Evolutionary conservation across 169 alveolate genomes (phyloP), one percentile per base, ranked within the genome.

Genomic region (Toxoplasma gondii): DNA sequence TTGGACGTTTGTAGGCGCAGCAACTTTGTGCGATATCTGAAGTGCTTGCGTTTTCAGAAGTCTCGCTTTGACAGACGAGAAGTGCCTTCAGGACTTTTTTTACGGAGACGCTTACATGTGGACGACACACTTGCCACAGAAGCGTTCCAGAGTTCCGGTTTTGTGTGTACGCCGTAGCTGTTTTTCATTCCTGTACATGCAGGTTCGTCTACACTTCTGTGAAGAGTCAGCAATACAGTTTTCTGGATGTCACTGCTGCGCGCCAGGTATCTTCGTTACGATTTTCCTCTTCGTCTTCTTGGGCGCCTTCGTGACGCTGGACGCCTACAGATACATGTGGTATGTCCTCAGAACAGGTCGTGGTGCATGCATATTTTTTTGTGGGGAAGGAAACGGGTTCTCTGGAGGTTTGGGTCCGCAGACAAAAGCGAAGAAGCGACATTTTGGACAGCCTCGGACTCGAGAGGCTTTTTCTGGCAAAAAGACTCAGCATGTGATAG

Each of bases 311-410:
- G 90, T 82, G 24, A 82, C 90, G 53, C 90, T 82, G 38, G 90
- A 82, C 31, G 90, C 90, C 69, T 82, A 82, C 64, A 64, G 90
- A 5, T 82, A 82, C 64, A 82, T 82, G 90, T 82, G 90, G 90
- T 82, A 82, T 41, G 90, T n/a, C 10, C 43, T n/a, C 58, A 49
- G 58, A 12, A 49, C 58, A 29, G 34, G 81, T 17, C 34, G 4
- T 17, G 12, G 81, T 69, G 81, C 41, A 29, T 58, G 70, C 24
- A 17, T 58, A 17, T 24, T 24, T 16, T 58, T 58, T 24, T 58
- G n/a, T 17, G 70, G n/a, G 16, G 70, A 17, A 58, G n/a, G 70
- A 24, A 24, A 16, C n/a, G 16, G 24, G 31, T 29, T 69, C 7
- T 69, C 31, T n/a, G 36, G 16, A 24, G 16, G 24, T 58, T 24